Percentiles rank a stretch among this genome's conserved stretches.
phyloP scores from a whole-genome alignment of 202 grass and related monocot species.

The Saccharum hybrid region DNA sequence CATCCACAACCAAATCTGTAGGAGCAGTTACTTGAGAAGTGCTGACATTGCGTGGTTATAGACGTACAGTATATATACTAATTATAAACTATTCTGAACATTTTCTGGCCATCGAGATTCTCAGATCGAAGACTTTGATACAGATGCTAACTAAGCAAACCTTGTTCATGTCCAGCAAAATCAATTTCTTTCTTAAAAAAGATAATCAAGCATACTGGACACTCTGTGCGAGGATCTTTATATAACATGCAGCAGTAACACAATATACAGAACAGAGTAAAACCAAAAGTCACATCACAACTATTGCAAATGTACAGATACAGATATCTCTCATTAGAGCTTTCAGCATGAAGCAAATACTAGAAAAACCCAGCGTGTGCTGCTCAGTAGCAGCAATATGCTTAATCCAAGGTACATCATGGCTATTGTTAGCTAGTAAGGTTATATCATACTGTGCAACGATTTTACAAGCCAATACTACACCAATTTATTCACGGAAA shows the following conservation, averaged over 20 bases:
- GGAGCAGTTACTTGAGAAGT: neutral
- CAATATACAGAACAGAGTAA: neutral
- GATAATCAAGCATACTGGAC: neutral
- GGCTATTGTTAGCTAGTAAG: neutral
- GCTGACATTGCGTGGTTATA: neutral
- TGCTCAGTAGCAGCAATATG: neutral
- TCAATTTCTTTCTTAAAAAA: neutral
- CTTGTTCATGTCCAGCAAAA: neutral
- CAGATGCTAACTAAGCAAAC: neutral
- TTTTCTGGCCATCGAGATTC: neutral
- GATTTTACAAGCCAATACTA: conserved; percentile 25
- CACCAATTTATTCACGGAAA: conserved; percentile 31
- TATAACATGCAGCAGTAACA: neutral
- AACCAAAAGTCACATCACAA: neutral
- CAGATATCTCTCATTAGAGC: neutral
- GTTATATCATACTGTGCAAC: neutral
- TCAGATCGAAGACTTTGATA: neutral
- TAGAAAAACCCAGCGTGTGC: neutral
- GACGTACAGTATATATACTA: neutral
- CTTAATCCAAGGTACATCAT: neutral
- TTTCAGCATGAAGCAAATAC: neutral
- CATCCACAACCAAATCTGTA: neutral
- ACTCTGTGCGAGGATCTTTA: neutral
- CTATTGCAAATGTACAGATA: neutral
- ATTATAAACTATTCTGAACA: neutral